Evolutionary conservation across 106 monocot genomes (phyloP).

Genomic region (Allium sativum): DNA sequence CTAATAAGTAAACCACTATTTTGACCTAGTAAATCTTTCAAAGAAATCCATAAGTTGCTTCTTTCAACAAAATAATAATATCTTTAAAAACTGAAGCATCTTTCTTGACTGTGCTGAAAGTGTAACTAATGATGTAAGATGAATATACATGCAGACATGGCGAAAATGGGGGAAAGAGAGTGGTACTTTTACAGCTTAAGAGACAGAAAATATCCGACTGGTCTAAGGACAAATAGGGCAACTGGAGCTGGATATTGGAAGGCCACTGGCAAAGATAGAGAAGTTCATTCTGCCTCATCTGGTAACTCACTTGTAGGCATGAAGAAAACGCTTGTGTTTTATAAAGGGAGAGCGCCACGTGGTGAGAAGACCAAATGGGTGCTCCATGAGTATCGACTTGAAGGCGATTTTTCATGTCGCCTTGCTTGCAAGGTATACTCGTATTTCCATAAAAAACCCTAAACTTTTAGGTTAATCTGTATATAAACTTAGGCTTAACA

Average conservation of each 20-base stretch:
- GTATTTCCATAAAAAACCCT: neutral
- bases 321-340: slow-evolving; percentile 98
- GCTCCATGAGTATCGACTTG: slow-evolving; percentile 93
- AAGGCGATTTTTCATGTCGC: slow-evolving; percentile 67
- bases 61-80: no score
- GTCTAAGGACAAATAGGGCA: slow-evolving; percentile 79
- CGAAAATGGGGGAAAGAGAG: slow-evolving; percentile 91
- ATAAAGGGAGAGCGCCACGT: slow-evolving; percentile 86
- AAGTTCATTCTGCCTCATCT: slow-evolving; percentile 35
- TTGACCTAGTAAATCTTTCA: no score
- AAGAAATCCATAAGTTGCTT: no score
- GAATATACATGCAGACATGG: slow-evolving; percentile 26
- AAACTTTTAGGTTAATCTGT: neutral
- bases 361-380: slow-evolving; percentile 99
- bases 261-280: slow-evolving; percentile 97
- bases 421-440: slow-evolving; percentile 41
- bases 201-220: slow-evolving; percentile 92
- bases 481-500: neutral
- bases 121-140: no score
- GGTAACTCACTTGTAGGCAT: slow-evolving; percentile 60
- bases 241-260: slow-evolving; percentile 96
- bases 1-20: no score
- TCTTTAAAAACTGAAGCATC: neutral
- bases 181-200: slow-evolving; percentile 94
- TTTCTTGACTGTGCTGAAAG: neutral